Conservation (phyloP, 2,329 filamentous ascomycete genomes). For the Arthrobotrys iridis region DNA sequence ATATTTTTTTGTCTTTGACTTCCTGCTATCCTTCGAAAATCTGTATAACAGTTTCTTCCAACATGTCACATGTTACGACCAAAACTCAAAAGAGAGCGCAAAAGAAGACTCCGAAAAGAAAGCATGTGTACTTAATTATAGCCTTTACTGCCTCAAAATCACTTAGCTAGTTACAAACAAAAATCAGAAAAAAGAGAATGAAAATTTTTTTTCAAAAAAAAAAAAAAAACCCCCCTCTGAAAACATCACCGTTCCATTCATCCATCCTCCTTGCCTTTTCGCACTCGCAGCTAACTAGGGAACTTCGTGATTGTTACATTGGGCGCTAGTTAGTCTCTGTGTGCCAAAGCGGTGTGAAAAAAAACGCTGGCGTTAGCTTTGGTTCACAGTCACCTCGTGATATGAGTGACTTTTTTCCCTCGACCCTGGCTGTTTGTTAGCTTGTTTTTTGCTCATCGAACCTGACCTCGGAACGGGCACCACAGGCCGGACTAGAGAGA, state of each 20-base stretch:
- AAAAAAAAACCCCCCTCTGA: too few species aligned
- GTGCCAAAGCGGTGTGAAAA: neutral
- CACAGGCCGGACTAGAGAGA: conserved; percentile 18
- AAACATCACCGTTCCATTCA: conserved; percentile 43
- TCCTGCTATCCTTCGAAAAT: conserved; percentile 21
- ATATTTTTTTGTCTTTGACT: conserved; percentile 32
- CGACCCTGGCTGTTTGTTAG: conserved; percentile 21
- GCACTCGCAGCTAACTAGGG: conserved; percentile 40
- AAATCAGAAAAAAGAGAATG: conserved; percentile 53
- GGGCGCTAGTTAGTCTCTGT: conserved; percentile 32
- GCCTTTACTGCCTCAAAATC: conserved; percentile 53
- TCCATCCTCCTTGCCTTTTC: neutral
- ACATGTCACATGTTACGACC: conserved; percentile 48
- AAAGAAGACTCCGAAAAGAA: conserved; percentile 42
- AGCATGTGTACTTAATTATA: conserved; percentile 52
- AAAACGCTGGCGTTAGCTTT: conserved; percentile 31
- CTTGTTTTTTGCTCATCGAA: conserved; percentile 28
- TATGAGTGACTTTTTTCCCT: conserved; percentile 45
- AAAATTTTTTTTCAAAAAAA: conserved; percentile 50
- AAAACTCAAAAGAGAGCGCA: conserved; percentile 28
- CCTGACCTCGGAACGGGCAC: conserved; percentile 40
- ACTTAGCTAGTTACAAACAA: conserved; percentile 34
- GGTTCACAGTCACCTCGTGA: conserved; percentile 29
- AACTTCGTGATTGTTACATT: conserved; percentile 38
- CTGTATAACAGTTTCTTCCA: conserved; percentile 52